Evolutionary conservation across 306 rosid species (phyloP), one percentile per base, ranked within the genome.

Genomic region (Phaseolus lunatus): DNA sequence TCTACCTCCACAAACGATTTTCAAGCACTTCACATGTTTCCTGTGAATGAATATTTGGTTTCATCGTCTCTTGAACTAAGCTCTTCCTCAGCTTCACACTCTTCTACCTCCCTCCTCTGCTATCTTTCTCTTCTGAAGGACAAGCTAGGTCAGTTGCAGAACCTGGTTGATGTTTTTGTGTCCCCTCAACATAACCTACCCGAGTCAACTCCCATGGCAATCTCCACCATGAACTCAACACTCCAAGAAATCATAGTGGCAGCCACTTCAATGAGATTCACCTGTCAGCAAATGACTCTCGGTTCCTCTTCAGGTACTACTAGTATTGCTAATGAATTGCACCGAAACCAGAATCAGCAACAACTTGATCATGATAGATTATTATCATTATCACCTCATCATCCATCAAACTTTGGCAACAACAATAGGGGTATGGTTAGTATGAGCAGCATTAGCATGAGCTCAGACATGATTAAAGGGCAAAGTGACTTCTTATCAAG

Each of bases 261-360:
- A 15, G 85, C 97, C 29, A 84, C 99, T 15, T 88, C 99, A 5
- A 92, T 95, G 93, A 63, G 86, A 90, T 79, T 86, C 87, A 87
- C 85, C 4, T 87, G 88, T 62, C 98, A 94, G 52, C 90, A 94
- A 0, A 82, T 89, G 84, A 44, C 80, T 53, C 76, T 85, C 11
- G 50, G 43, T 70, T 43, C 47, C 22, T 57, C 81, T 72, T 71
- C 83, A 79, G 87, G 85, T 72, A 78, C 63, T 37, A 57, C 56
- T 35, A 50, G 48, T 33, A 52, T 5, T 50, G 24, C 47, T 52
- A 53, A 62, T 16, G 39, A 52, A 18, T 72, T 31, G 67, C 69
- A 54, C 67, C 33, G 19, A 49, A 58, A 56, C 58, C 80, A 53
- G 26, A 54, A 53, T 26, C 81, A 45, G 23, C 69, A 75, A 82